Base-by-base conservation (phyloP, 176 grass and related monocot genomes). In the Raddia guianensis region DNA sequence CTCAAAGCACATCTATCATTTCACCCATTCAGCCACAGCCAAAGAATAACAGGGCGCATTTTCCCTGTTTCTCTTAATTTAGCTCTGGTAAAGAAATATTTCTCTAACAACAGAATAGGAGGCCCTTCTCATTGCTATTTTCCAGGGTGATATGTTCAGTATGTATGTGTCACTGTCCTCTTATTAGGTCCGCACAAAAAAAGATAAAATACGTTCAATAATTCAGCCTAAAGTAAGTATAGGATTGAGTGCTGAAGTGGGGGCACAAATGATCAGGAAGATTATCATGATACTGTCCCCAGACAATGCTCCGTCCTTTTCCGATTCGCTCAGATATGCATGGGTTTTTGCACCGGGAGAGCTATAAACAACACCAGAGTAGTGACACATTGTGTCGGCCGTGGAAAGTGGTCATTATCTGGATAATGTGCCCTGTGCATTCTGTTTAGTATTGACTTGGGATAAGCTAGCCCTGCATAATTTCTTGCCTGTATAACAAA, bases 361-460 rank as follows among this genome's bases (percentile, higher is more conserved):
- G 8, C 20, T 64, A 54, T 54, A 85, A 34, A 43, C 20, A 54
- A 9, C 45, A 60, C 8, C 49, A 37, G 52, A 72, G 62, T n/a
- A 47, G 52, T 44, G n/a, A n/a, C 60, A 52, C 35, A 6, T 12
- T 75, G 70, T 16, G 21, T 19, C 46, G 61, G 46, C 62, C 34
- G 74, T 74, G 86, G 49, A 79, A 89, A 89, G 87, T 21, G 63
- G 40, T 52, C 54, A 63, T 61, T 47, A 50, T 75, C 67, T 13
- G 20, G 75, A 80, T 76, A 52, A 52, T 50, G 81, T 62, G 61
- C 10, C n/a, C 2, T 20, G 10, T 44, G 13, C 32, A 40, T 56
- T 60, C 34, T 34, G 9, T 72, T 19, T 18, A 49, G 37, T 35
- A 54, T 66, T 49, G 75, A 58, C 33, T 40, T 21, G 40, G 35